phyloP scores from a whole-genome alignment of 371 early-diverging fungal genomes.

The Rhizopus delemar region DNA sequence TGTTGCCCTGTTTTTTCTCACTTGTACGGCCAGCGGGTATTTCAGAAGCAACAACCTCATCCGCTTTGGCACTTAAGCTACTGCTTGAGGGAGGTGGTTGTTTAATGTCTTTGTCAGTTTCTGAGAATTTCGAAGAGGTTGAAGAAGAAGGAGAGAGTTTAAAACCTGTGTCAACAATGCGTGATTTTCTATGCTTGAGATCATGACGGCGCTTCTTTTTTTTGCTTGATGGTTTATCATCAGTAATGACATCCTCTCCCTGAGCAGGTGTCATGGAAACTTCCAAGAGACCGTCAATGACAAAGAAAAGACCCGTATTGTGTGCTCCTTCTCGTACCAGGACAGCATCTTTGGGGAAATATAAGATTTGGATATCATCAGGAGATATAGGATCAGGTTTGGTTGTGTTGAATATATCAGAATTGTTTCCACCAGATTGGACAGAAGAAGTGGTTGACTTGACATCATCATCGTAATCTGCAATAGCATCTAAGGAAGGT shows the following conservation, averaged over 20 bases:
- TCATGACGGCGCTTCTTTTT: constrained; percentile 3
- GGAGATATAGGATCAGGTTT: constrained; percentile 40
- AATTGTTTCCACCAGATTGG: constrained; percentile 29
- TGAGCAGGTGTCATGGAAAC: constrained; percentile 64
- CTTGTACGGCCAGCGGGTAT: constrained; percentile 40
- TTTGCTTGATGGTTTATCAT: background rate
- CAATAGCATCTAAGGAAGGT: constrained; percentile 37
- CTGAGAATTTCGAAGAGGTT: background rate
- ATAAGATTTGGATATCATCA: constrained; percentile 69
- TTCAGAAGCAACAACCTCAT: constrained; percentile 37
- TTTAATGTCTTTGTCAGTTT: background rate
- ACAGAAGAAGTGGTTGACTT: constrained; percentile 51
- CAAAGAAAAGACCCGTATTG: constrained; percentile 85
- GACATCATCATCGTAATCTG: constrained; percentile 34
- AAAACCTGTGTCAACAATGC: constrained; percentile 10
- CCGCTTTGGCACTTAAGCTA: constrained; percentile 14
- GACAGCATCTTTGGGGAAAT: constrained; percentile 70
- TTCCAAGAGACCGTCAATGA: constrained; percentile 88
- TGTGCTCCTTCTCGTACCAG: constrained; percentile 85
- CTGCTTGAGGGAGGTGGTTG: background rate
- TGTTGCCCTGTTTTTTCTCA: constrained; percentile 17
- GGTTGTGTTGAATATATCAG: constrained; percentile 19
- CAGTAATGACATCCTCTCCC: constrained; percentile 33
- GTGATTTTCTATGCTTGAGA: constrained; percentile 13
- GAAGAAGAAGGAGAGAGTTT: constrained; percentile 14